Conservation (phyloP, 495 filamentous ascomycete species). For the Penicillium simplicissimum region DNA sequence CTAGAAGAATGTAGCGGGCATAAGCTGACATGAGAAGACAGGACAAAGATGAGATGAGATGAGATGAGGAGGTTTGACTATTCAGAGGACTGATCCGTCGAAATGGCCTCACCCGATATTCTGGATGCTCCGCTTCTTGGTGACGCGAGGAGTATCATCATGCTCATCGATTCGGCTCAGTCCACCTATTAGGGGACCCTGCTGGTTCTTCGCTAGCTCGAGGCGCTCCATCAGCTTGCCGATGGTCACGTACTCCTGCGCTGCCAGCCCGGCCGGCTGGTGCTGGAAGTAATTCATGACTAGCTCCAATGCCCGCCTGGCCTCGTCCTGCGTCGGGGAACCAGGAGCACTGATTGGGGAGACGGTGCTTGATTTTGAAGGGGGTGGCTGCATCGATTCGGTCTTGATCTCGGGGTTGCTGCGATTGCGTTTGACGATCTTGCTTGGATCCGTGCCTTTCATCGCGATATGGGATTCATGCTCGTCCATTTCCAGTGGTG, state of each 20-base stretch:
- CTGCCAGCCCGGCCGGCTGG: conserved; percentile 64
- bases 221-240: conserved; percentile 86
- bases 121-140: conserved; percentile 58
- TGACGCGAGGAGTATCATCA: conserved; percentile 38
- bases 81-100: too few relatives aligned
- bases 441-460: conserved; percentile 28
- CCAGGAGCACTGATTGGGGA: conserved; percentile 44
- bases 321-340: conserved; percentile 90
- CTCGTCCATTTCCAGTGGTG: conserved; percentile 61
- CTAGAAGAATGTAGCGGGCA: background rate
- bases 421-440: conserved; percentile 46
- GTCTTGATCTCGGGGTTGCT: conserved; percentile 48
- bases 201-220: conserved; percentile 62
- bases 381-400: conserved; percentile 50
- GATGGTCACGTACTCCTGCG: conserved; percentile 81
- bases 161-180: conserved; percentile 64
- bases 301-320: conserved; percentile 78
- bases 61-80: too few relatives aligned
- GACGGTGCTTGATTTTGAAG: conserved; percentile 37
- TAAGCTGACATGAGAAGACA: background rate
- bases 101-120: conserved; percentile 31
- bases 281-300: conserved; percentile 82
- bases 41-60: background rate
- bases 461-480: conserved; percentile 20
- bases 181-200: conserved; percentile 62